These are phyloP conservation scores for Russula virescens DNA, from an alignment of 768 basidiomycete species.

Conservation along the genomic window DNA sequence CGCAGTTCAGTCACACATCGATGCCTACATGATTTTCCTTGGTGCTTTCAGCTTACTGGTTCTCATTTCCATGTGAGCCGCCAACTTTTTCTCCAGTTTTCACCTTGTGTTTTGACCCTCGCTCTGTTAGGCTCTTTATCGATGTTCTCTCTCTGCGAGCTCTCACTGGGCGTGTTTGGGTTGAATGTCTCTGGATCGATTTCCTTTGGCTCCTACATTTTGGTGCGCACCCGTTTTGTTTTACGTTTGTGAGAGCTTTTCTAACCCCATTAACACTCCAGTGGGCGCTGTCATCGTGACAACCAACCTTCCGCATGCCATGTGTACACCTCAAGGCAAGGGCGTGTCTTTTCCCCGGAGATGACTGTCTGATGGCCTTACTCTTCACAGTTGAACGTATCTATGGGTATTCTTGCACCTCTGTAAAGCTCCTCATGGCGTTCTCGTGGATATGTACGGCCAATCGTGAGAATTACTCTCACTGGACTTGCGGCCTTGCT, in stretches of 20 bases:
- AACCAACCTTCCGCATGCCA: constrained; percentile 7
- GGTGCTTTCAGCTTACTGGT: constrained; percentile 23
- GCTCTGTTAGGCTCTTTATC: constrained; percentile 8
- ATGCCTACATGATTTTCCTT: constrained; percentile 23
- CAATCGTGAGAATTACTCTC: constrained; percentile 11
- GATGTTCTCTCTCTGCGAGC: constrained; percentile 12
- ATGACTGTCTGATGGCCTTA: not conserved
- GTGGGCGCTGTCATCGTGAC: constrained; percentile 20
- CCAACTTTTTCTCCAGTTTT: not conserved
- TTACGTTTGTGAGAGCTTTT: not conserved
- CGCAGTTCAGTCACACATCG: constrained; percentile 12
- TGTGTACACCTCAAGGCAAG: constrained; percentile 20
- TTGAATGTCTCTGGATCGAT: constrained; percentile 22
- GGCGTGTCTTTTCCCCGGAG: not conserved
- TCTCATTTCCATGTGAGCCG: constrained; percentile 14
- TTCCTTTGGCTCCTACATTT: constrained; percentile 18
- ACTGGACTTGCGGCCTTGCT: not conserved
- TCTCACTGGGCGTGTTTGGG: constrained; percentile 16
- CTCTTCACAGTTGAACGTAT: constrained; percentile 5
- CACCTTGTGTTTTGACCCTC: not conserved
- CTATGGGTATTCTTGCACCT: constrained; percentile 14
- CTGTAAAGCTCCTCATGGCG: constrained; percentile 14
- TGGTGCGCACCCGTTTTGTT: constrained; percentile 1
- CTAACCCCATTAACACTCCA: not conserved
- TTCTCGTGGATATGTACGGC: constrained; percentile 23